Conservation (phyloP, 2,329 filamentous ascomycete species). For the Tolypocladium tropicale region DNA sequence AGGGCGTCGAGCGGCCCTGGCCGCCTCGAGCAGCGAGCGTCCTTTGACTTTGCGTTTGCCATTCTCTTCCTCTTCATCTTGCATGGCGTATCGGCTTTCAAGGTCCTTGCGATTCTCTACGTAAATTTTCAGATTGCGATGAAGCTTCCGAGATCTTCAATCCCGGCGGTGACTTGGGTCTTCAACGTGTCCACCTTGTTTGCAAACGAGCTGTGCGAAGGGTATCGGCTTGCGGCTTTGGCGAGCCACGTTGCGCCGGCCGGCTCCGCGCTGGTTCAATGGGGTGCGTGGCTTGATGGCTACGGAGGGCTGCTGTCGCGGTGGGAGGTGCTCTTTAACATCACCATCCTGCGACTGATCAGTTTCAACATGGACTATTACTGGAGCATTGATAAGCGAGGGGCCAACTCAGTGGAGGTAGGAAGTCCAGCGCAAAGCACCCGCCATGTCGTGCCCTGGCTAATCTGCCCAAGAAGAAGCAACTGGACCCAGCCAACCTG, state of each 20-base stretch:
- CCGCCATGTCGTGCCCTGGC: slow-evolving; percentile 13
- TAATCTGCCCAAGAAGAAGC: slow-evolving; percentile 89
- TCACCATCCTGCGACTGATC: slow-evolving; percentile 83
- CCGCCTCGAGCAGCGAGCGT: slow-evolving; percentile 57
- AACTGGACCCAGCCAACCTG: slow-evolving; percentile 76
- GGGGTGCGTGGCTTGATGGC: slow-evolving; percentile 65
- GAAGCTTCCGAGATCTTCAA: slow-evolving; percentile 54
- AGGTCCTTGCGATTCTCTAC: slow-evolving; percentile 70
- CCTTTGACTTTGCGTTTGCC: slow-evolving; percentile 78
- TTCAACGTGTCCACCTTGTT: slow-evolving; percentile 85
- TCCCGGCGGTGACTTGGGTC: slow-evolving; percentile 73
- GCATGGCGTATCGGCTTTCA: slow-evolving; percentile 77
- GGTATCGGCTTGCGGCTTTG: slow-evolving; percentile 62
- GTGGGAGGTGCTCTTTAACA: slow-evolving; percentile 97
- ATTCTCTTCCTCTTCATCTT: slow-evolving; percentile 66
- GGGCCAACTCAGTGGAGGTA: slow-evolving; percentile 71
- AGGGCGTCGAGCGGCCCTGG: slow-evolving; percentile 36
- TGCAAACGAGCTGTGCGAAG: slow-evolving; percentile 73
- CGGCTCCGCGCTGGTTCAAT: slow-evolving; percentile 38
- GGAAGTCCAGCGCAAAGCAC: slow-evolving; percentile 15
- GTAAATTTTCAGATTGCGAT: slow-evolving; percentile 75
- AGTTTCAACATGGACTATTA: slow-evolving; percentile 97
- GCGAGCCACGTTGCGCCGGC: slow-evolving; percentile 38
- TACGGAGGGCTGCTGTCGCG: slow-evolving; percentile 75
- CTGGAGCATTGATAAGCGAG: slow-evolving; percentile 66